These are phyloP conservation scores for Aureobasidium melanogenum DNA, from an alignment of 2,329 filamentous ascomycete species.

Conservation along the genomic window DNA sequence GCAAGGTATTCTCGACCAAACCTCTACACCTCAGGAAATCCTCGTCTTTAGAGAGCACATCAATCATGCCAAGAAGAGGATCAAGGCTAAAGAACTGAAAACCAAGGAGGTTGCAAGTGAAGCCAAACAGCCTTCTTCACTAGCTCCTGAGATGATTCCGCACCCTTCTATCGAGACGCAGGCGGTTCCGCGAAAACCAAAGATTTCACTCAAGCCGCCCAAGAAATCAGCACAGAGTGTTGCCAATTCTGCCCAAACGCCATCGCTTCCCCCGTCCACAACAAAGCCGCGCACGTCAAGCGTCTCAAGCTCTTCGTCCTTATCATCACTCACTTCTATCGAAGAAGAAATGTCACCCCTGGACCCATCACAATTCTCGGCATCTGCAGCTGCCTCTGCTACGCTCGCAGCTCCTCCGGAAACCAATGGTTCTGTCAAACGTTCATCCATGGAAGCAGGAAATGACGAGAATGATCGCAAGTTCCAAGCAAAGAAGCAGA, in stretches of 20 bases:
- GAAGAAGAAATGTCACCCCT: constrained; percentile 22
- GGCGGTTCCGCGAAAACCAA: constrained; percentile 18
- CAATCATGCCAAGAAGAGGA: constrained; percentile 33
- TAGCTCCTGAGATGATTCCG: constrained; percentile 6
- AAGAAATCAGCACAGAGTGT: not conserved
- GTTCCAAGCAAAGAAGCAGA: constrained; percentile 26
- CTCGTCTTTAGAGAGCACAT: constrained; percentile 34
- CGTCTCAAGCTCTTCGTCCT: constrained; percentile 28
- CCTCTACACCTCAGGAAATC: constrained; percentile 31
- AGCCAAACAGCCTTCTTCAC: constrained; percentile 26
- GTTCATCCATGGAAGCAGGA: constrained; percentile 28
- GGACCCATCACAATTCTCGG: not conserved
- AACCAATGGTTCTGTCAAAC: constrained; percentile 19
- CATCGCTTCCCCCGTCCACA: not conserved
- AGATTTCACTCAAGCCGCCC: constrained; percentile 25
- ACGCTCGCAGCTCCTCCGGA: not conserved
- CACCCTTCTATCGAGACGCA: constrained; percentile 24
- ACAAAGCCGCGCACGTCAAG: constrained; percentile 17
- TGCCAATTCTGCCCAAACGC: not conserved
- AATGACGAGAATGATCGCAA: constrained; percentile 21
- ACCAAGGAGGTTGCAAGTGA: constrained; percentile 15
- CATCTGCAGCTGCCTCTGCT: not conserved
- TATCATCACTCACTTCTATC: constrained; percentile 26
- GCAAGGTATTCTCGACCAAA: constrained; percentile 34
- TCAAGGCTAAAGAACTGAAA: constrained; percentile 22